phyloP scores from a whole-genome alignment of 495 filamentous ascomycete species.

The Aspergillus wentii region DNA sequence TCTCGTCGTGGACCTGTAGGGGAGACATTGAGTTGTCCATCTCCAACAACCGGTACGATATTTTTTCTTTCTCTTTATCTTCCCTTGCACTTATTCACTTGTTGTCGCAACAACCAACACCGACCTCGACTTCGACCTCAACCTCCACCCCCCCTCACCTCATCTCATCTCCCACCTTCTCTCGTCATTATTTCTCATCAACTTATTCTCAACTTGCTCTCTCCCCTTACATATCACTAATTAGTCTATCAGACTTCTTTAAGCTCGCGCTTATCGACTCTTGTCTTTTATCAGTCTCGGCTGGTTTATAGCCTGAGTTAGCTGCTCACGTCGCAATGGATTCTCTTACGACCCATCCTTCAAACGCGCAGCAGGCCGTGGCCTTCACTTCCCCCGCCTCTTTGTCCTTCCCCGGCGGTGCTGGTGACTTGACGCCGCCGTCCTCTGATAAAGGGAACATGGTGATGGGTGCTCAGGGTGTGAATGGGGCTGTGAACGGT shows the following conservation, averaged over 20 bases:
- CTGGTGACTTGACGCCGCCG: slow-evolving; percentile 74
- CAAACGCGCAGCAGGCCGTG: slow-evolving; percentile 83
- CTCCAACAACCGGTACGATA: slow-evolving; percentile 77
- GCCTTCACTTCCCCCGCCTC: slow-evolving; percentile 86
- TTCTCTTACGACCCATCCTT: slow-evolving; percentile 81
- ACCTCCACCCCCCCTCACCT: no score
- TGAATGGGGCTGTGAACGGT: slow-evolving; percentile 45
- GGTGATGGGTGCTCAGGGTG: slow-evolving; percentile 42
- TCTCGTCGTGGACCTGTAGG: no score
- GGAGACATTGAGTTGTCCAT: slow-evolving; percentile 99
- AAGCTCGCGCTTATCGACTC: slow-evolving; percentile 6
- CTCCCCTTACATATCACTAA: slow-evolving; percentile 3
- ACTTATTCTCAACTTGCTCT: slow-evolving; percentile 13
- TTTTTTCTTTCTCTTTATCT: slow-evolving; percentile 7
- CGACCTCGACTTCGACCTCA: no score
- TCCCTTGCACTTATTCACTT: neutral
- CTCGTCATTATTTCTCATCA: neutral
- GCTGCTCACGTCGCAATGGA: slow-evolving; percentile 59
- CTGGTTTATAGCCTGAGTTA: slow-evolving; percentile 20
- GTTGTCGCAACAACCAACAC: slow-evolving; percentile 10
- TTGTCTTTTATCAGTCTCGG: slow-evolving; percentile 11
- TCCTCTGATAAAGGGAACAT: slow-evolving; percentile 53
- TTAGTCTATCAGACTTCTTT: slow-evolving; percentile 5
- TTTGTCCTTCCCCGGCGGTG: slow-evolving; percentile 83
- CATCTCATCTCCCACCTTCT: neutral